A percentile compares a stretch with the other conserved stretches of the same genome.
Evolutionary conservation across 495 filamentous ascomycete species (phyloP).

Genomic region (Lentithecium fluviatile): DNA sequence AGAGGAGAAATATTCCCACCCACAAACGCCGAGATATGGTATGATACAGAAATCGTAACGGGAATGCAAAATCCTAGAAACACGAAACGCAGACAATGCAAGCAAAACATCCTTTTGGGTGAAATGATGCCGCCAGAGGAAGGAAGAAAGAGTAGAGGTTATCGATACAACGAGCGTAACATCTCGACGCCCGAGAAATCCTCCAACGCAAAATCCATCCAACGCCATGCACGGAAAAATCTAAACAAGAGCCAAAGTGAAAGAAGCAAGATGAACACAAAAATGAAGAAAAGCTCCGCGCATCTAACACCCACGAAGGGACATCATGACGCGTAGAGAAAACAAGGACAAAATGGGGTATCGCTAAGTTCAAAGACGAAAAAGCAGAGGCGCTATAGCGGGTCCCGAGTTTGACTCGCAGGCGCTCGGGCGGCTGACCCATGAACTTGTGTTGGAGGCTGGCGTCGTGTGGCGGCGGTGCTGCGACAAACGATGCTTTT

Average conservation of each 20-base stretch:
- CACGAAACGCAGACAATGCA: slow-evolving; percentile 17
- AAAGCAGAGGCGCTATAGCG: not conserved
- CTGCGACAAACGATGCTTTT: slow-evolving; percentile 9
- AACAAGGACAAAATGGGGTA: slow-evolving; percentile 6
- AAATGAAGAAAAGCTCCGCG: not conserved
- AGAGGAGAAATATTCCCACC: not conserved
- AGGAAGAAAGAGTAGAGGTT: slow-evolving; percentile 11
- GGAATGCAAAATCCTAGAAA: not conserved
- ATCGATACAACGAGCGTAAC: slow-evolving; percentile 30
- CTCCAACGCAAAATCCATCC: slow-evolving; percentile 17
- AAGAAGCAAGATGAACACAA: not conserved
- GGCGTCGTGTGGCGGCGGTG: too few species aligned
- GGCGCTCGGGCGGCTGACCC: too few species aligned
- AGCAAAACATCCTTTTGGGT: slow-evolving; percentile 21
- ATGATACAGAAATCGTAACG: slow-evolving; percentile 16
- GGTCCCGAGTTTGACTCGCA: too few species aligned
- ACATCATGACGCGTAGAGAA: not conserved
- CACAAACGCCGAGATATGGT: slow-evolving; percentile 1
- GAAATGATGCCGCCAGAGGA: slow-evolving; percentile 16
- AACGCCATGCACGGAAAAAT: slow-evolving; percentile 26
- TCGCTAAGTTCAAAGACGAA: not conserved
- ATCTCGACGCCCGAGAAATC: slow-evolving; percentile 6
- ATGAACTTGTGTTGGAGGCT: too few species aligned
- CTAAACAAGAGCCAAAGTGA: slow-evolving; percentile 4
- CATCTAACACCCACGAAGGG: not conserved